phyloP scores from a whole-genome alignment of 208 protist species.

The Porcisia hertigi region DNA sequence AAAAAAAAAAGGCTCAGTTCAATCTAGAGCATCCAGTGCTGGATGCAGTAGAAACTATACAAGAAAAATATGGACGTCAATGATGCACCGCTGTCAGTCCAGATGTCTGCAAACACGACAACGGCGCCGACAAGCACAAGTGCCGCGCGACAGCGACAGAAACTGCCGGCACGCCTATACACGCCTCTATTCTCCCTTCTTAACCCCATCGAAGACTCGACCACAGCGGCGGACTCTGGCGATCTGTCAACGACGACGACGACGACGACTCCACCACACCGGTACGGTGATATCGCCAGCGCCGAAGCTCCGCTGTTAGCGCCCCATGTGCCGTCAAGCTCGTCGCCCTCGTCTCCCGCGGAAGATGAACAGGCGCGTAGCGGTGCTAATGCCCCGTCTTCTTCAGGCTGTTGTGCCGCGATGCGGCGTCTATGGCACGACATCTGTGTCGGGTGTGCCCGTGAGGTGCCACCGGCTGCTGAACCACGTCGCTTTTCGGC shows the following conservation, averaged over 20 bases:
- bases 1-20: neutral
- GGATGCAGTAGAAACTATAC: neutral
- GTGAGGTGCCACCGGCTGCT: constrained; percentile 24
- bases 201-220: constrained; percentile 6
- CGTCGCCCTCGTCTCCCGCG: neutral
- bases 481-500: constrained; percentile 33
- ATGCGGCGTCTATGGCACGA: constrained; percentile 3
- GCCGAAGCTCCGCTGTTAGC: neutral
- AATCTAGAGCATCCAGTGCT: neutral
- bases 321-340: neutral
- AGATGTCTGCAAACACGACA: neutral
- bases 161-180: neutral
- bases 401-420: neutral
- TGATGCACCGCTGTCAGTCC: neutral
- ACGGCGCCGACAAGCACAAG: neutral
- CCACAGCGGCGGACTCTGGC: neutral
- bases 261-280: neutral
- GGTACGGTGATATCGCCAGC: neutral
- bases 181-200: constrained; percentile 17
- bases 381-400: neutral
- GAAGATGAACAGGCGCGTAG: neutral
- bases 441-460: constrained; percentile 12
- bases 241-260: neutral
- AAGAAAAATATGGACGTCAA: neutral
- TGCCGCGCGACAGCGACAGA: constrained; percentile 1